Conservation (phyloP, 75 land plant genomes). For the Selaginella tamariscina region DNA sequence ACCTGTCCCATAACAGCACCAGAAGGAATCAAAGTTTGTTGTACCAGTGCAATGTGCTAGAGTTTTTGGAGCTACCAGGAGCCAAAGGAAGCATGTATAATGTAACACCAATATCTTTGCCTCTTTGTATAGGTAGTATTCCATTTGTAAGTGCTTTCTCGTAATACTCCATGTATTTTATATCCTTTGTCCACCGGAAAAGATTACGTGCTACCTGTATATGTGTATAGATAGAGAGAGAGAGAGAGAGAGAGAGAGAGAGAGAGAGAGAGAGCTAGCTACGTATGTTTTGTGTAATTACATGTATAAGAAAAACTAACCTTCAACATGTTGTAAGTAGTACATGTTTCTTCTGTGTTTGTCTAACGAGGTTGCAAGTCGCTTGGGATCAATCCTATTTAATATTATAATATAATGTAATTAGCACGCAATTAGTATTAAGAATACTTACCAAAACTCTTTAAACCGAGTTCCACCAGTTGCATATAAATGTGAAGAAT, state of each 20-base stretch:
- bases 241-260: too few relatives aligned
- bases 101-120: conserved; percentile 78
- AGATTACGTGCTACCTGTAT: conserved; percentile 67
- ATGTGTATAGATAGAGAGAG: background rate
- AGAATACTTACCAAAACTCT: conserved; percentile 63
- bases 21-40: conserved; percentile 59
- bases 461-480: conserved; percentile 81
- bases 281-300: background rate
- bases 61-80: conserved; percentile 65
- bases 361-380: conserved; percentile 43
- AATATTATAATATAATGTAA: too few relatives aligned
- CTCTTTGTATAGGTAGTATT: conserved; percentile 73
- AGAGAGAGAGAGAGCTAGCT: too few relatives aligned
- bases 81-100: conserved; percentile 91
- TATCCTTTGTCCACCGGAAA: conserved; percentile 72
- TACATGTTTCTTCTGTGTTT: conserved; percentile 87
- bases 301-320: conserved; percentile 19
- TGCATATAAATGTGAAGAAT: conserved; percentile 79
- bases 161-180: conserved; percentile 77
- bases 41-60: conserved; percentile 75
- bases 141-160: conserved; percentile 86
- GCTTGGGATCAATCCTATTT: conserved; percentile 64
- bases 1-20: conserved; percentile 99
- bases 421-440: too few relatives aligned
- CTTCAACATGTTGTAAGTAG: conserved; percentile 98